Conservation (phyloP, 192 early-diverging fungal genomes). For the Podila epigama region DNA sequence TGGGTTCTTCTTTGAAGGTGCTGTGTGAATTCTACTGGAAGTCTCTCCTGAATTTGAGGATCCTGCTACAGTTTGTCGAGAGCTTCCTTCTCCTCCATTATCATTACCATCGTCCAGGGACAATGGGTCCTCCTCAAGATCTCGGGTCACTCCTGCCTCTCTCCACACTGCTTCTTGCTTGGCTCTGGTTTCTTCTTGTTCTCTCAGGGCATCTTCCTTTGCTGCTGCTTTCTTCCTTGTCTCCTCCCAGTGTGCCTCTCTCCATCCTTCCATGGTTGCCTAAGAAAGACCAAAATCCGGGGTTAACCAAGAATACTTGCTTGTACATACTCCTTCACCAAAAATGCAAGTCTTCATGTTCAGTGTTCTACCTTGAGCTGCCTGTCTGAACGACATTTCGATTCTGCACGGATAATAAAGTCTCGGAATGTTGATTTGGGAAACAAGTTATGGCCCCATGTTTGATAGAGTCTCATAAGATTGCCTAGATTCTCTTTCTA, state of each 20-base stretch:
- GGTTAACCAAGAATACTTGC: neutral
- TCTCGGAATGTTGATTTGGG: slow-evolving; percentile 34
- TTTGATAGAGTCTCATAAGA: slow-evolving; percentile 42
- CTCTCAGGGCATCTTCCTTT: slow-evolving; percentile 2
- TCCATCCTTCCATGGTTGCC: slow-evolving; percentile 40
- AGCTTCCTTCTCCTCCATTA: neutral
- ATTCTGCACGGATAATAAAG: slow-evolving; percentile 24
- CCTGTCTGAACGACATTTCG: slow-evolving; percentile 30
- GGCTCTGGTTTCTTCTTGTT: slow-evolving; percentile 1
- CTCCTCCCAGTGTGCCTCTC: slow-evolving; percentile 35
- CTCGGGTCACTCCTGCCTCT: neutral
- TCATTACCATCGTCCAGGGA: neutral
- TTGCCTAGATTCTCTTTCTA: slow-evolving; percentile 37
- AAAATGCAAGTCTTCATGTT: neutral
- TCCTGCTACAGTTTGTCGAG: neutral
- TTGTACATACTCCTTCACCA: neutral
- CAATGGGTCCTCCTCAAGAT: neutral
- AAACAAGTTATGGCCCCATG: slow-evolving; percentile 43
- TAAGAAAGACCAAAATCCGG: neutral
- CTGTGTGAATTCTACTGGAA: no score
- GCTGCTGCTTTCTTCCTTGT: neutral
- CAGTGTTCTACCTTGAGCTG: slow-evolving; percentile 20
- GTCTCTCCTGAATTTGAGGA: no score
- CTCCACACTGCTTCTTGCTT: slow-evolving; percentile 18
- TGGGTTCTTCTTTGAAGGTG: neutral